These are phyloP conservation scores for Kodamaea fukazawae DNA, from an alignment of 805 yeast genomes.

Conservation along the genomic window DNA sequence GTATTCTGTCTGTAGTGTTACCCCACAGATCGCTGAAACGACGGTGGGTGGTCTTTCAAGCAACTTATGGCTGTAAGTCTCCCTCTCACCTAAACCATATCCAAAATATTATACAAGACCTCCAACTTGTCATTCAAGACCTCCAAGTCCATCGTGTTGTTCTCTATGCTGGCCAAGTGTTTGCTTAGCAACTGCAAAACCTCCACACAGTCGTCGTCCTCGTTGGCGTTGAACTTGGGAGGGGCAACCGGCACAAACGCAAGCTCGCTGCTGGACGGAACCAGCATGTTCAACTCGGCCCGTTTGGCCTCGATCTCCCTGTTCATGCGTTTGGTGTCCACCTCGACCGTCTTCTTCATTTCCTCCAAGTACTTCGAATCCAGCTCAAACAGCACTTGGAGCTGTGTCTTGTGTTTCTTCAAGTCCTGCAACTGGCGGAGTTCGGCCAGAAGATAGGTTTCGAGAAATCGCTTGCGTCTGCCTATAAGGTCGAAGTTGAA, in stretches of 20 bases:
- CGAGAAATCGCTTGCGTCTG: slow-evolving; percentile 26
- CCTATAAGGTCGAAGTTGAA: slow-evolving; percentile 25
- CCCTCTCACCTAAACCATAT: slow-evolving; percentile 7
- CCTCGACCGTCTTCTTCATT: slow-evolving; percentile 23
- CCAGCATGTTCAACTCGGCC: neutral
- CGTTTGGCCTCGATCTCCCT: slow-evolving; percentile 4
- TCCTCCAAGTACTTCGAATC: slow-evolving; percentile 33
- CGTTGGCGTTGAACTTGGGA: slow-evolving; percentile 10
- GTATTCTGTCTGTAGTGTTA: too few relatives aligned
- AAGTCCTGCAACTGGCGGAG: slow-evolving; percentile 34
- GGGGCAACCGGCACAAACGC: neutral
- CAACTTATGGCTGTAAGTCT: slow-evolving; percentile 14
- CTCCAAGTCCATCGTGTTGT: slow-evolving; percentile 13
- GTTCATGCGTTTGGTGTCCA: slow-evolving; percentile 5
- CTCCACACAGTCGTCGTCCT: slow-evolving; percentile 15
- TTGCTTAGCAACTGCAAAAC: slow-evolving; percentile 15
- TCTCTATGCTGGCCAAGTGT: slow-evolving; percentile 16
- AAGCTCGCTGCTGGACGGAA: neutral
- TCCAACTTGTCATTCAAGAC: slow-evolving; percentile 16
- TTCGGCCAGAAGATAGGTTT: slow-evolving; percentile 41
- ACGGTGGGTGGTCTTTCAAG: slow-evolving; percentile 7
- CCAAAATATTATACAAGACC: slow-evolving; percentile 14
- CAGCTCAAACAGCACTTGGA: slow-evolving; percentile 24
- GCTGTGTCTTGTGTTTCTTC: slow-evolving; percentile 23
- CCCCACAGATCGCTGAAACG: too few relatives aligned